A percentile compares a stretch with the other conserved stretches of the same genome.
These are phyloP conservation scores for Phaeotremella fagi DNA, from an alignment of 768 basidiomycete genomes.

Conservation along the genomic window DNA sequence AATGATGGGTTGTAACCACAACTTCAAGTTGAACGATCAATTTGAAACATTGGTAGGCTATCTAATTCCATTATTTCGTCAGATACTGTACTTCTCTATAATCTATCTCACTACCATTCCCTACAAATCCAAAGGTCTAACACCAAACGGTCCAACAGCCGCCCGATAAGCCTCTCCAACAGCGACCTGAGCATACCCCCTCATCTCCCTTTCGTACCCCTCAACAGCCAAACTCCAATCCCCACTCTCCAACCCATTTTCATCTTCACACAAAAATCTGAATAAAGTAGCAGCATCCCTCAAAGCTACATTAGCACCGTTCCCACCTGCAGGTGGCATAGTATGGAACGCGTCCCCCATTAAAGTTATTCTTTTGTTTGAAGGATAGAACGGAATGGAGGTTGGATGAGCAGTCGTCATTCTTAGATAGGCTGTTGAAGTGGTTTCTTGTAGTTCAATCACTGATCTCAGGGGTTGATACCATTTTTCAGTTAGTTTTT, in stretches of 20 bases:
- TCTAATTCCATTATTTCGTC: background rate
- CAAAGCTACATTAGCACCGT: constrained; percentile 19
- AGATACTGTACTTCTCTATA: no score
- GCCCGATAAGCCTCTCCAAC: constrained; percentile 6
- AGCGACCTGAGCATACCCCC: constrained; percentile 5
- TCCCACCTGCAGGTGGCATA: constrained; percentile 22
- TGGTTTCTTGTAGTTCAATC: background rate
- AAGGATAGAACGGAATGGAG: constrained; percentile 1
- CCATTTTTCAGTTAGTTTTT: constrained; percentile 5
- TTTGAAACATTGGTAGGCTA: background rate
- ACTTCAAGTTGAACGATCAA: background rate
- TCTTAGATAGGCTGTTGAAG: constrained; percentile 6
- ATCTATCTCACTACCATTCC: no score
- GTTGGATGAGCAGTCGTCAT: constrained; percentile 4
- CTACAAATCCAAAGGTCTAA: no score
- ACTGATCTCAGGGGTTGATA: constrained; percentile 2
- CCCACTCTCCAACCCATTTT: background rate
- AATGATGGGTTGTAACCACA: no score
- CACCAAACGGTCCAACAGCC: background rate
- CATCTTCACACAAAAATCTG: background rate
- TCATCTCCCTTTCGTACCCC: constrained; percentile 14
- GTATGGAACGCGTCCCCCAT: constrained; percentile 21
- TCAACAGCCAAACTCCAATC: constrained; percentile 9
- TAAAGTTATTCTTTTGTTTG: constrained; percentile 14
- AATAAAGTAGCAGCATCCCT: constrained; percentile 10